phyloP scores from a whole-genome alignment of 805 yeast genomes.

The Candida maris region DNA sequence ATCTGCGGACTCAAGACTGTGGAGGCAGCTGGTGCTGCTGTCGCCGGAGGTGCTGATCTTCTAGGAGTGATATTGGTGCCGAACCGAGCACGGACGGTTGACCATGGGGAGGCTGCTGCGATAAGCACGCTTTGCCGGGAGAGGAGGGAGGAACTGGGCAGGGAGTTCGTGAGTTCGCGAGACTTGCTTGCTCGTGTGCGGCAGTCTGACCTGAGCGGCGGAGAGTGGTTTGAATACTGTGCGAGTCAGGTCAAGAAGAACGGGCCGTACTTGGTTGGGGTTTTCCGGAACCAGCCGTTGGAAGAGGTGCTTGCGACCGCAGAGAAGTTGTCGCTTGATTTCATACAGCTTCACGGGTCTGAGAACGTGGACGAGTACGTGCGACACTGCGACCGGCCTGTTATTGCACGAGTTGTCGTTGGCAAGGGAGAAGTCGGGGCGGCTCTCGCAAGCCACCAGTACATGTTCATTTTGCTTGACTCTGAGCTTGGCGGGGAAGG shows the following conservation, averaged over 20 bases:
- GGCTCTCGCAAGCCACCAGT: constrained; percentile 31
- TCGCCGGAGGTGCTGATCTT: constrained; percentile 67
- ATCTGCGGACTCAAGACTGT: constrained; percentile 76
- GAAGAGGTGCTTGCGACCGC: constrained; percentile 52
- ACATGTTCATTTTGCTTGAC: constrained; percentile 66
- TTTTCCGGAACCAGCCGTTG: constrained; percentile 76
- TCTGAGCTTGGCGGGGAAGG: constrained; percentile 95
- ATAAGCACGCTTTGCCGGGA: constrained; percentile 36
- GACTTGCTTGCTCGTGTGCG: constrained; percentile 24
- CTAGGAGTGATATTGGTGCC: constrained; percentile 90
- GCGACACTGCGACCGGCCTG: constrained; percentile 42
- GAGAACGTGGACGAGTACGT: constrained; percentile 51
- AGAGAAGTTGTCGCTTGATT: constrained; percentile 52
- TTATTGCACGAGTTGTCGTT: constrained; percentile 72
- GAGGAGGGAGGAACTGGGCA: constrained; percentile 20
- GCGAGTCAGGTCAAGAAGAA: constrained; percentile 23
- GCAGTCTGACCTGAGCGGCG: constrained; percentile 18
- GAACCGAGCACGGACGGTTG: constrained; percentile 66
- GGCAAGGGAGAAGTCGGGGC: constrained; percentile 37
- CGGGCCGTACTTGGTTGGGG: constrained; percentile 83
- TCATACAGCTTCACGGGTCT: constrained; percentile 86
- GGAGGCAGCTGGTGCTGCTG: constrained; percentile 69
- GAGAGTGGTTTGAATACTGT: constrained; percentile 34
- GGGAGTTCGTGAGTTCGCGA: constrained; percentile 21
- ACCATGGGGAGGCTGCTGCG: constrained; percentile 39